Conservation (phyloP, 352 stramenopile genomes). For the Elongisporangium anandrum region DNA sequence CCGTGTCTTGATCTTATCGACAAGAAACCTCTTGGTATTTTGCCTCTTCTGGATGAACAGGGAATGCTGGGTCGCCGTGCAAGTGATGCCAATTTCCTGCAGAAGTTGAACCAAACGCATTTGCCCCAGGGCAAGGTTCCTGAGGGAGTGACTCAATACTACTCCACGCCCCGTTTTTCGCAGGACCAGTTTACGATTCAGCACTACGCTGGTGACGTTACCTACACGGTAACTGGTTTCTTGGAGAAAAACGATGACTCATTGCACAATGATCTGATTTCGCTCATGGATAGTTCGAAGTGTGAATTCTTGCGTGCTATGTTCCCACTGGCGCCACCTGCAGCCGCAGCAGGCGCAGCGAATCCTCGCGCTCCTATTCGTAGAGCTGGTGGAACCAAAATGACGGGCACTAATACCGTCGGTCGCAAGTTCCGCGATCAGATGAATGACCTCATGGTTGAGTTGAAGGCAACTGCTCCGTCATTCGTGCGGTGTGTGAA, state of each 20-base stretch:
- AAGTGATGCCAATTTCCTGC: conserved; percentile 90
- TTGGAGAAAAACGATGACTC: conserved; percentile 98
- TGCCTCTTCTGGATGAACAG: conserved; percentile 96
- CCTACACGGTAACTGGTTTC: conserved; percentile 95
- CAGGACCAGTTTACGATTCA: conserved; percentile 95
- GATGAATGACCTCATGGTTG: conserved; percentile 84
- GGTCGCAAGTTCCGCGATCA: conserved; percentile 89
- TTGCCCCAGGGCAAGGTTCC: conserved; percentile 70
- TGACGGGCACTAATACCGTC: conserved; percentile 88
- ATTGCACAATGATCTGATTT: conserved; percentile 88
- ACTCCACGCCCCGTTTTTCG: conserved; percentile 82
- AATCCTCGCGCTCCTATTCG: conserved; percentile 69
- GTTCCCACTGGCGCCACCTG: conserved; percentile 45
- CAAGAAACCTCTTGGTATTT: conserved; percentile 90
- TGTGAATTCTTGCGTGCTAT: conserved; percentile 76
- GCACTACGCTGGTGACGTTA: conserved; percentile 96
- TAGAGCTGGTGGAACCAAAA: conserved; percentile 73
- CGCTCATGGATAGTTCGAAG: conserved; percentile 83
- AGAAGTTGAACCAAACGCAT: conserved; percentile 90
- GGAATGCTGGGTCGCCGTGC: conserved; percentile 89
- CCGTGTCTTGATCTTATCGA: conserved; percentile 92
- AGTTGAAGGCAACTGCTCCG: conserved; percentile 76
- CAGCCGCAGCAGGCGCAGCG: conserved; percentile 20
- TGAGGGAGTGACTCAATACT: conserved; percentile 76
- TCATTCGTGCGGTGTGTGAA: conserved; percentile 92